phyloP scores from a whole-genome alignment of 164 flowering plant genomes.

The Platanus orientalis region DNA sequence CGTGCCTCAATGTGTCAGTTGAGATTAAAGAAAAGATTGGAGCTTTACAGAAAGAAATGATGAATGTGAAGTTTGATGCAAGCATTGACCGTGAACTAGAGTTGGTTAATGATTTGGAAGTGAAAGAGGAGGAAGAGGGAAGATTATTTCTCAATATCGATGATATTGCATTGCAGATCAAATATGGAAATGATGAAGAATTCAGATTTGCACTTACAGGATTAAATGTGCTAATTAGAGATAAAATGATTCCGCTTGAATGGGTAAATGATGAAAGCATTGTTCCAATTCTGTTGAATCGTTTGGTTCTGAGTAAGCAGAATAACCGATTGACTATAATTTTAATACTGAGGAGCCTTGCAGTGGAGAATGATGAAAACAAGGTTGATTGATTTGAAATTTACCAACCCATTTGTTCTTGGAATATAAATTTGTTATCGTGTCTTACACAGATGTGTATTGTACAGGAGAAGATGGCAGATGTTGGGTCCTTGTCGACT shows the following conservation, averaged over 20 bases:
- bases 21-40: constrained; percentile 41
- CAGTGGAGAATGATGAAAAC: constrained; percentile 25
- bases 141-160: constrained; percentile 18
- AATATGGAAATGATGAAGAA: constrained; percentile 48
- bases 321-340: constrained; percentile 36
- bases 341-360: constrained; percentile 41
- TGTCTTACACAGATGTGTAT: constrained; percentile 6
- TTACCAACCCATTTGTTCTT: neutral
- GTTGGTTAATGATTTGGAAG: constrained; percentile 12
- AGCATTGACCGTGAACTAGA: constrained; percentile 6
- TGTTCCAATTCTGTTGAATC: constrained; percentile 39
- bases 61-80: constrained; percentile 28
- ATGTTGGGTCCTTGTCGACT: constrained; percentile 33
- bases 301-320: constrained; percentile 46
- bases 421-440: neutral
- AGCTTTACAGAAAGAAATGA: constrained; percentile 34
- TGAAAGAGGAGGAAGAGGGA: constrained; percentile 10
- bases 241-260: constrained; percentile 23
- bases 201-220: constrained; percentile 35
- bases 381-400: constrained; percentile 32
- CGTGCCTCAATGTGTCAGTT: constrained; percentile 28
- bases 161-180: constrained; percentile 49
- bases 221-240: constrained; percentile 28
- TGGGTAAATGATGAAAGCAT: constrained; percentile 51
- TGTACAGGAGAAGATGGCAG: constrained; percentile 76